Base-by-base conservation (phyloP, 1,284 basidiomycete species). In the Cryptococcus sp. region DNA sequence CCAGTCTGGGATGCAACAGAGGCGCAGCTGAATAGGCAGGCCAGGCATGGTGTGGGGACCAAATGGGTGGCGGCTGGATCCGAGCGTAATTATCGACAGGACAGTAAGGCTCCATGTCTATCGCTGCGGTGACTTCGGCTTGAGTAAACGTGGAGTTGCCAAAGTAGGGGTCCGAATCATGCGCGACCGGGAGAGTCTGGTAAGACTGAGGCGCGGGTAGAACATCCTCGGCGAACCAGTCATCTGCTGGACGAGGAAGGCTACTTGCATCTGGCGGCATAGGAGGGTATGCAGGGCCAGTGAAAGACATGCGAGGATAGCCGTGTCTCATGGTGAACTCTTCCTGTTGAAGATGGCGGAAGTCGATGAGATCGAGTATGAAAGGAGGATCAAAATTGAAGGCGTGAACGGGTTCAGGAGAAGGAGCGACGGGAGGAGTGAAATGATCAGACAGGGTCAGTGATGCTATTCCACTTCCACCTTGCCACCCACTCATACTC, bases 11-110 rank as follows among this genome's bases (percentile, higher is more conserved):
- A 13, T 53, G 51, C 17, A 63, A 52, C 15, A 55, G 46, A 42
- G 62, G 65, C 20, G 63, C 58, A 10, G 30, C 38, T 7, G 54
- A 23, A 5, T 22, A 22, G 30, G 30, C 30, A 13, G 30, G 30
- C 20, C 53, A 17, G n/a, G 42, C 52, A 16, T 50, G 57, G 13
- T 58, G 58, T 10, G 61, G 57, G 8, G 61, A 56, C 61, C 61
- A 62, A 13, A 52, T 57, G 17, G 42, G 40, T 10, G 7, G 30
- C 30, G 3, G 30, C 30, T 35, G 30, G 30, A 35, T 35, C 8
- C 30, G 30, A 35, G 30, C 30, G 30, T 35, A 35, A 35, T 35
- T 35, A 8, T 35, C 30, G 13, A 23, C 41, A 15, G 53, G 41
- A 16, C 42, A 27, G 50, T 50, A 19, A 5, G 23, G 25, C 35